A percentile compares a stretch with the other conserved stretches of the same genome.
Evolutionary conservation across 176 grass and related monocot species (phyloP).

Genomic region (Themeda triandra): DNA sequence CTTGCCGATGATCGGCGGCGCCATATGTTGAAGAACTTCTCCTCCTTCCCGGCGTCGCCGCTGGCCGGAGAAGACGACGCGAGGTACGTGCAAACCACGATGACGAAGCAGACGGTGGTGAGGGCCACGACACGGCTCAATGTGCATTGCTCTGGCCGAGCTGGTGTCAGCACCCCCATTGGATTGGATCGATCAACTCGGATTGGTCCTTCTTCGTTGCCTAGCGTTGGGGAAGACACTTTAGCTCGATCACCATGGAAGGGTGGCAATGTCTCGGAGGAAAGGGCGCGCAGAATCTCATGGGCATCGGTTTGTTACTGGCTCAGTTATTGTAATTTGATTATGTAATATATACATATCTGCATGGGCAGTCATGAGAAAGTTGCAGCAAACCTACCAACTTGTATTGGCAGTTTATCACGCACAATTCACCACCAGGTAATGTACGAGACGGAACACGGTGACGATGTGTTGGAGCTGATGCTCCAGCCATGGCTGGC

Average conservation of each 20-base stretch:
- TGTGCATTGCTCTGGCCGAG: conserved; percentile 33
- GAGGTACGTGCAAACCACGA: conserved; percentile 24
- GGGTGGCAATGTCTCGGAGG: not conserved
- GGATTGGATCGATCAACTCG: not conserved
- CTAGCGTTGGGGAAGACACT: not conserved
- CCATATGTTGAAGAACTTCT: conserved; percentile 31
- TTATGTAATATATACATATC: not conserved
- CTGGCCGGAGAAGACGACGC: conserved; percentile 6
- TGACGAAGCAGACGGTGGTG: conserved; percentile 16
- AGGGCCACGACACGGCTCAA: not conserved
- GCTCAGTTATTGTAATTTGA: conserved; percentile 1
- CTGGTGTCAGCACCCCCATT: not conserved
- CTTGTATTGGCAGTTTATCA: not conserved
- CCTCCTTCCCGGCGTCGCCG: conserved; percentile 13
- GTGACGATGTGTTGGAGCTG: not conserved
- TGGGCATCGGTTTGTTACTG: not conserved
- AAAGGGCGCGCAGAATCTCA: not conserved
- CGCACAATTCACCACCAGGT: not conserved
- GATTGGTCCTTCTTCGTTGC: not conserved
- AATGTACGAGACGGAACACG: not conserved
- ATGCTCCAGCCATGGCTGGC: not conserved
- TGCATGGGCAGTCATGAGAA: conserved; percentile 21
- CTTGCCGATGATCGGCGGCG: conserved; percentile 20
- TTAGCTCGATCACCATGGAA: conserved; percentile 2
- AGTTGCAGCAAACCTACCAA: conserved; percentile 34